These are phyloP conservation scores for Annulohypoxylon moriforme DNA, from an alignment of 495 filamentous ascomycete species.

Conservation along the genomic window DNA sequence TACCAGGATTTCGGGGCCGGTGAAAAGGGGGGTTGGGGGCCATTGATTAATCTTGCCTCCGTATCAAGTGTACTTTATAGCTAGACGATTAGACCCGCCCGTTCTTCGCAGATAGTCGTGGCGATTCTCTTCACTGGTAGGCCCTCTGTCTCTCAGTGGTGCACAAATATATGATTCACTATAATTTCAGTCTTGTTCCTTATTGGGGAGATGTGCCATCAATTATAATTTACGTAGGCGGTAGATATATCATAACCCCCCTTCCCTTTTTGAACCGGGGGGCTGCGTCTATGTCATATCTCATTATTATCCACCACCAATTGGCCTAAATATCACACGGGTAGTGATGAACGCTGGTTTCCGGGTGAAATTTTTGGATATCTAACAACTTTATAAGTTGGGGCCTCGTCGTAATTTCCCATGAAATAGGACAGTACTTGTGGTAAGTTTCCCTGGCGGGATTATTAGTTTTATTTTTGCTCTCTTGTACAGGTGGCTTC, in stretches of 20 bases:
- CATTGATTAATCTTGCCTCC: neutral
- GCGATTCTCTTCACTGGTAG: constrained; percentile 12
- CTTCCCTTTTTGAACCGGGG: neutral
- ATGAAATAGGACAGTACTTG: too few relatives aligned
- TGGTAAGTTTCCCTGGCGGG: too few relatives aligned
- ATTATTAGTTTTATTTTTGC: too few relatives aligned
- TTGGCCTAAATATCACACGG: too few relatives aligned
- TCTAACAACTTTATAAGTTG: too few relatives aligned
- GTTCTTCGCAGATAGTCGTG: constrained; percentile 6
- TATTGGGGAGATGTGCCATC: neutral
- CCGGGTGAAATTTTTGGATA: too few relatives aligned
- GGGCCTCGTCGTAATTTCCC: too few relatives aligned
- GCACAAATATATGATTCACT: neutral
- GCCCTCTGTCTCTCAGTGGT: neutral
- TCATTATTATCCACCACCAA: neutral
- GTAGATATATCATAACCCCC: neutral
- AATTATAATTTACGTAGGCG: neutral
- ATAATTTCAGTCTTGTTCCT: neutral
- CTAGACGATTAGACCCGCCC: constrained; percentile 6
- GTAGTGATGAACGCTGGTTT: too few relatives aligned
- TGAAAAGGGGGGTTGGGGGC: neutral
- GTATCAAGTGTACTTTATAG: constrained; percentile 8
- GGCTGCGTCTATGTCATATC: neutral
- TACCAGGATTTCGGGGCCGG: constrained; percentile 13
- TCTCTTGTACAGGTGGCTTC: too few relatives aligned